A percentile compares a stretch with the other conserved stretches of the same genome.
Conservation (phyloP, 192 early-diverging fungal genomes). For the Coemansia sp. region DNA sequence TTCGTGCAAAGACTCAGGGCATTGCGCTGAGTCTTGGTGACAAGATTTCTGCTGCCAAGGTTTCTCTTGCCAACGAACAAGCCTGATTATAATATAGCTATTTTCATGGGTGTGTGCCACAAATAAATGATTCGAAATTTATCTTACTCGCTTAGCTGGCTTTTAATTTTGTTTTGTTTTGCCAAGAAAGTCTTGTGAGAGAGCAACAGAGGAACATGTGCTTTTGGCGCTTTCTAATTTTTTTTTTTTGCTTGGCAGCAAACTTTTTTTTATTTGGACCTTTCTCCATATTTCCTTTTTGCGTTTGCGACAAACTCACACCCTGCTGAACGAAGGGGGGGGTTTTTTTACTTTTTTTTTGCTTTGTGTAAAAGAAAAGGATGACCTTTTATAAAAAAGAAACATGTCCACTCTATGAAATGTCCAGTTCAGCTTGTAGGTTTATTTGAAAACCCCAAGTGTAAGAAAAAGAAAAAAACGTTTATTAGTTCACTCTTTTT, state of each 20-base stretch:
- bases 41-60: constrained; percentile 65
- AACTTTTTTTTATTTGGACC: not conserved
- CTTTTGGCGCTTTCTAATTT: no score
- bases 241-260: not conserved
- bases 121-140: no score
- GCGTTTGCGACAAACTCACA: not conserved
- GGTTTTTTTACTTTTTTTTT: not conserved
- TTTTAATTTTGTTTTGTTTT: not conserved
- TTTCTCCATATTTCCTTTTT: not conserved
- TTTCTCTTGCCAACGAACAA: constrained; percentile 24
- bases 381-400: not conserved
- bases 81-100: not conserved
- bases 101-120: no score
- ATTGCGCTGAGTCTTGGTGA: constrained; percentile 94
- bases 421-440: no score
- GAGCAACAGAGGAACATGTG: no score
- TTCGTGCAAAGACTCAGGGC: constrained; percentile 97
- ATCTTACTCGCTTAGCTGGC: no score
- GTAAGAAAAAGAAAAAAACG: not conserved
- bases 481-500: not conserved
- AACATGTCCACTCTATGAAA: no score
- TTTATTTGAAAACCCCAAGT: not conserved
- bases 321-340: not conserved
- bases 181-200: not conserved
- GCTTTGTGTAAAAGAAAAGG: not conserved